phyloP scores from a whole-genome alignment of 2,329 filamentous ascomycete genomes.

The Stagonosporopsis chrysanthemi region DNA sequence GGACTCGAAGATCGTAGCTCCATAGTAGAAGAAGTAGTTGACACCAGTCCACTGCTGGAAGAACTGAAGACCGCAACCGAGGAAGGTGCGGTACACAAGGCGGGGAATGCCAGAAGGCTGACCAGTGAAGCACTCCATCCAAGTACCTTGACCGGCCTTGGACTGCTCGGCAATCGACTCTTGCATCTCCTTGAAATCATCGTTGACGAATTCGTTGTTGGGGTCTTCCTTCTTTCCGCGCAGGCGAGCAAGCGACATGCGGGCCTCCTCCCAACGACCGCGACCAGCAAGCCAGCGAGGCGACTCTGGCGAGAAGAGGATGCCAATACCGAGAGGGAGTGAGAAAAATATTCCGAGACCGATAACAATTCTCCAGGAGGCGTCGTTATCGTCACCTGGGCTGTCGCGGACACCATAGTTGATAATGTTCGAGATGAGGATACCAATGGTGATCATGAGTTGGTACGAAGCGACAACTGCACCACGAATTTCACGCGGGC shows the following conservation, averaged over 20 bases:
- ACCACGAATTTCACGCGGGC: slow-evolving; percentile 68
- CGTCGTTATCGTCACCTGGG: slow-evolving; percentile 46
- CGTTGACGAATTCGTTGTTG: slow-evolving; percentile 55
- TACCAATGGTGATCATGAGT: slow-evolving; percentile 56
- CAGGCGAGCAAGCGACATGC: slow-evolving; percentile 61
- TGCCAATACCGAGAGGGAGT: slow-evolving; percentile 40
- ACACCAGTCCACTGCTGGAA: slow-evolving; percentile 51
- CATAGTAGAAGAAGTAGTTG: slow-evolving; percentile 61
- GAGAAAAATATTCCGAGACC: slow-evolving; percentile 45
- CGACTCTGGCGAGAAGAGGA: slow-evolving; percentile 41
- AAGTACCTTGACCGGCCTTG: slow-evolving; percentile 38
- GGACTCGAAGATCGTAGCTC: slow-evolving; percentile 71
- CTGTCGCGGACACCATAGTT: slow-evolving; percentile 54
- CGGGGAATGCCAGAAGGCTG: slow-evolving; percentile 50
- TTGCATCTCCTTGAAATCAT: slow-evolving; percentile 58
- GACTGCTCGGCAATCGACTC: slow-evolving; percentile 39
- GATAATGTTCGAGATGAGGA: slow-evolving; percentile 45
- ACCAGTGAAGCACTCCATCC: slow-evolving; percentile 44
- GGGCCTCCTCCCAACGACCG: slow-evolving; percentile 58
- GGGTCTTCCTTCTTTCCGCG: slow-evolving; percentile 60
- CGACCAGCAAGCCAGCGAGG: slow-evolving; percentile 57
- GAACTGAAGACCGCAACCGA: slow-evolving; percentile 41
- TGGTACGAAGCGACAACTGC: slow-evolving; percentile 63
- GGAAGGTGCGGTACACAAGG: slow-evolving; percentile 46
- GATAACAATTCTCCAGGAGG: slow-evolving; percentile 46